Percentiles rank a stretch among this genome's conserved stretches.
Evolutionary conservation across 2,329 filamentous ascomycete genomes (phyloP).

Genomic region (Phyllosticta paracitricarpa): DNA sequence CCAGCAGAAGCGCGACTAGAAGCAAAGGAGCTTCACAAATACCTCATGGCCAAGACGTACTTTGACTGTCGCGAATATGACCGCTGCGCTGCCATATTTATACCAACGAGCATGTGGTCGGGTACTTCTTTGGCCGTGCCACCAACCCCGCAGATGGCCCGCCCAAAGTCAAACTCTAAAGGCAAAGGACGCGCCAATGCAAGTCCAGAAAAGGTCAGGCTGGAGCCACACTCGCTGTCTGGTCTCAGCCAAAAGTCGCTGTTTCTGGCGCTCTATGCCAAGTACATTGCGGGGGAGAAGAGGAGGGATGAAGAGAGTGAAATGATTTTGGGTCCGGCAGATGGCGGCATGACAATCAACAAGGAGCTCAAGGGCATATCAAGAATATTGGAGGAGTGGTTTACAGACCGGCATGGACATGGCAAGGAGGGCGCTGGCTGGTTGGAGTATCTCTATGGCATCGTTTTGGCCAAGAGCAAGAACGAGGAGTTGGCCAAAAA

Average conservation of each 20-base stretch:
- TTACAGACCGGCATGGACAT: conserved; percentile 51
- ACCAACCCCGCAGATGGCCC: conserved; percentile 13
- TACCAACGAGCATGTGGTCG: conserved; percentile 69
- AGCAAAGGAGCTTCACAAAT: conserved; percentile 68
- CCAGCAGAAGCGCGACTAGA: conserved; percentile 67
- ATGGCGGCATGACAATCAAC: conserved; percentile 75
- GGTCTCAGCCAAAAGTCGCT: conserved; percentile 78
- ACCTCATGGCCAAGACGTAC: conserved; percentile 82
- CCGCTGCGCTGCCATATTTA: conserved; percentile 79
- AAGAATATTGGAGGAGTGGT: conserved; percentile 70
- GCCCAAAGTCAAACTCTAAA: conserved; percentile 39
- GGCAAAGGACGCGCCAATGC: conserved; percentile 44
- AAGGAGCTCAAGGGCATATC: conserved; percentile 72
- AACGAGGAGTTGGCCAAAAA: conserved; percentile 77
- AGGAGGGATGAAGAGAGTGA: conserved; percentile 92
- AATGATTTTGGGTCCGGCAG: conserved; percentile 90
- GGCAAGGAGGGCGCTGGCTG: conserved; percentile 68
- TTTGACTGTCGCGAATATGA: conserved; percentile 96
- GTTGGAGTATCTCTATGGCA: conserved; percentile 86
- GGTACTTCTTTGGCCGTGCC: conserved; percentile 43
- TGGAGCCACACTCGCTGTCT: conserved; percentile 28
- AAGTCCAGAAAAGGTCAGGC: conserved; percentile 23
- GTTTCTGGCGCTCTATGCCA: conserved; percentile 86
- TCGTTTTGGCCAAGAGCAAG: conserved; percentile 82
- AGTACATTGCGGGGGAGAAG: conserved; percentile 89